Percentiles rank a stretch among this genome's conserved stretches.
phyloP scores from a whole-genome alignment of 2,329 filamentous ascomycete species.

The Chrysosporium keratinophilum region DNA sequence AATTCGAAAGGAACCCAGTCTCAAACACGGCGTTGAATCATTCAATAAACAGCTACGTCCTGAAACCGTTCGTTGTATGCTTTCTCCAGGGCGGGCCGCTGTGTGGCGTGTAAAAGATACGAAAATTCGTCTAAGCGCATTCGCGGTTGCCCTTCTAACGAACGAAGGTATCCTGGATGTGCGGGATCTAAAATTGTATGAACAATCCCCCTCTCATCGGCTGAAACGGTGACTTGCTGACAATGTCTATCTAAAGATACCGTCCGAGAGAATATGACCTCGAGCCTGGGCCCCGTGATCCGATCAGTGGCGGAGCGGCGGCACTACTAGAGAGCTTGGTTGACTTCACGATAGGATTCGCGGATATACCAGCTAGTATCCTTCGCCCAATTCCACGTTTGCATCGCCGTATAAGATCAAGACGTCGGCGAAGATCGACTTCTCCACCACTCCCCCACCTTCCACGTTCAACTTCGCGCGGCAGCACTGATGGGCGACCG shows the following conservation, averaged over 20 bases:
- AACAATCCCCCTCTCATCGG: constrained; percentile 11
- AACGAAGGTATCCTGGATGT: constrained; percentile 56
- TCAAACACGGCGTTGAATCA: constrained; percentile 52
- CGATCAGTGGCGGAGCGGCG: constrained; percentile 63
- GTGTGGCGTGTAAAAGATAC: constrained; percentile 65
- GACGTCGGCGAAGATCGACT: neutral
- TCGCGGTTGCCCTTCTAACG: constrained; percentile 61
- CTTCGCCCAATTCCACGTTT: constrained; percentile 20
- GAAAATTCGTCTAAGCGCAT: constrained; percentile 55
- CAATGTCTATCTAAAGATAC: constrained; percentile 33
- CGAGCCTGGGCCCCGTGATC: constrained; percentile 67
- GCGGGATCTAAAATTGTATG: constrained; percentile 59
- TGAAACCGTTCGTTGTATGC: constrained; percentile 56
- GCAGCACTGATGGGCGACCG: neutral
- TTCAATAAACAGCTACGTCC: constrained; percentile 63
- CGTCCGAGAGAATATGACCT: constrained; percentile 60
- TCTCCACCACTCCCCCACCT: neutral
- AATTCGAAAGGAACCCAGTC: constrained; percentile 57
- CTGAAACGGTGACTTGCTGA: constrained; percentile 2
- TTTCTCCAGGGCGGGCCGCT: constrained; percentile 58
- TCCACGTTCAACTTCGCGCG: neutral
- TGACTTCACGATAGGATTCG: constrained; percentile 69
- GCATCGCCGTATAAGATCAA: neutral
- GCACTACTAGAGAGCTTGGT: constrained; percentile 76
- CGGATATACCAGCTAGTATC: constrained; percentile 55